Evolutionary conservation across 331 rosid species (phyloP), one percentile per base, ranked within the genome.

Genomic region (Pyrus hybrid): DNA sequence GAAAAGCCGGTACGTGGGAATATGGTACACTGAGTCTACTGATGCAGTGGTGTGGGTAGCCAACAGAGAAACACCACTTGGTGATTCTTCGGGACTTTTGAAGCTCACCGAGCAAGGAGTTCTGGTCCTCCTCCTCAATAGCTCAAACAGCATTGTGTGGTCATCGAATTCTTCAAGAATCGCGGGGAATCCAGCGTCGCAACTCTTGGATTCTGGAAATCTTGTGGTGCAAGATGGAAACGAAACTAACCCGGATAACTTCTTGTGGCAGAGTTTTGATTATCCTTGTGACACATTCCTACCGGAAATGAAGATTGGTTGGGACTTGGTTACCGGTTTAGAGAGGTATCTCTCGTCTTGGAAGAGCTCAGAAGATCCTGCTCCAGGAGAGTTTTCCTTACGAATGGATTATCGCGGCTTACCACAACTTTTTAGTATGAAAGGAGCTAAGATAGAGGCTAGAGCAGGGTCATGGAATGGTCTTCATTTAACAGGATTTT

Each of bases 21-120:
- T 88, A 57, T 90, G 96, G 96, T 88, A 84, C 84, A 74, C 45
- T 28, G 74, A 83, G 33, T 79, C 91, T 58, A 45, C 47, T 49
- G 84, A 30, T n/a, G 80, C 83, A 2, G 77, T 86, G 8, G 89
- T 90, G 75, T 86, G 87, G 96, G 91, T 90, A 8, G 92, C 92
- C 57, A 90, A 90, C 30, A 63, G 92, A 13, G 60, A 53, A 26
- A 73, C 41, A 16, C 93, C 96, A 57, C 79, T 88, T 80, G 80
- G 51, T 29, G 85, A 75, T 76, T 76, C 83, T 33, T 79, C 80
- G 12, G 88, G 86, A 2, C 69, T 80, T 58, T 70, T 91, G 9
- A 82, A 29, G 23, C 60, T 91, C 47, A 85, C 86, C 80, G 60
- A 21, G 65, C 66, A 69, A 4, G 84, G 85, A 1, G 79, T 41